Percentiles rank a stretch among this genome's conserved stretches.
These are phyloP conservation scores for Eimeria acervulina DNA, from an alignment of 169 alveolate genomes.

Conservation along the genomic window DNA sequence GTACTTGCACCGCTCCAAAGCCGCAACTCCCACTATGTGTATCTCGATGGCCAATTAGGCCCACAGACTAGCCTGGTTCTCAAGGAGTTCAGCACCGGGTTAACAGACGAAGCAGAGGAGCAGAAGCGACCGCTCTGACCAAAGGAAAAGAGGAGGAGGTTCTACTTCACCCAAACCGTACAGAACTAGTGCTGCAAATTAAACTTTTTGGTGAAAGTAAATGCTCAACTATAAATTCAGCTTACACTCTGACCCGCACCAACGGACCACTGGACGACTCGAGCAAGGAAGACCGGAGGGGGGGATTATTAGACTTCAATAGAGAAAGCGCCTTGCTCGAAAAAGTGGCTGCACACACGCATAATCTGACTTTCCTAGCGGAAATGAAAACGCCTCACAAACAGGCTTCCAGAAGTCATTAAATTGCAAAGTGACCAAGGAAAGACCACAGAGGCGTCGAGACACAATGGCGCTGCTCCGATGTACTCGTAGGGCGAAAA, in stretches of 20 bases:
- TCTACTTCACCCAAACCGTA: too few relatives aligned
- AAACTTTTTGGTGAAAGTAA: neutral
- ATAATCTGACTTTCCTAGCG: neutral
- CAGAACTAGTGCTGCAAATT: neutral
- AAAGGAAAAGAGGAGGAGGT: neutral
- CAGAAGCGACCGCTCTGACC: conserved; percentile 27
- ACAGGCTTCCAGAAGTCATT: neutral
- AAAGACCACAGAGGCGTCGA: neutral
- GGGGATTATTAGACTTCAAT: too few relatives aligned
- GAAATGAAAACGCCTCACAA: neutral
- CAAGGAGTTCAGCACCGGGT: neutral
- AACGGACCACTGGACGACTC: neutral
- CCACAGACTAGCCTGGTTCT: neutral
- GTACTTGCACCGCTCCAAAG: neutral
- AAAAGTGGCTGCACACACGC: conserved; percentile 55
- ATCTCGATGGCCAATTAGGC: neutral
- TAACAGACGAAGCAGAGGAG: neutral
- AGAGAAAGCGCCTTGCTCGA: too few relatives aligned
- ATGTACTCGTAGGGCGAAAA: neutral
- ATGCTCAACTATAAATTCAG: neutral
- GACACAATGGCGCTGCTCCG: neutral
- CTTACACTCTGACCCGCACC: neutral
- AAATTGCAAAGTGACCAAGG: neutral
- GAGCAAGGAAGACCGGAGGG: neutral
- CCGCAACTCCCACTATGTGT: neutral